Evolutionary conservation across 345 rosid species (phyloP).

Genomic region (Limnanthes douglasii): DNA sequence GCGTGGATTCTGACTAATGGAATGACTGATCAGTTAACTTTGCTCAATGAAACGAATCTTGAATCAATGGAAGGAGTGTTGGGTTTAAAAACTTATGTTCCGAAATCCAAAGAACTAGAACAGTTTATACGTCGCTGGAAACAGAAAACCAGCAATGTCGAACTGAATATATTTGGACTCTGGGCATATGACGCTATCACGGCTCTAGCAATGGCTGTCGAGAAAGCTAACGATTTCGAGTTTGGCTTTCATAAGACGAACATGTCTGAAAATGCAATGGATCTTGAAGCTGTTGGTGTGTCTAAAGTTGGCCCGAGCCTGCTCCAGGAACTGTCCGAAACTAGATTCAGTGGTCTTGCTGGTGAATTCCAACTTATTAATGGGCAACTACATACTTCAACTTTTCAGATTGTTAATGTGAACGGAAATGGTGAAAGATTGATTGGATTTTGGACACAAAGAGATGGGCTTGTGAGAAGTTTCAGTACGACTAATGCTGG

Average conservation of each 20-base stretch:
- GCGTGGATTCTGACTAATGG: slow-evolving; percentile 24
- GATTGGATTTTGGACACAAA: no score
- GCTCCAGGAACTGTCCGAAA: slow-evolving; percentile 8
- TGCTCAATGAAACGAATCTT: slow-evolving; percentile 6
- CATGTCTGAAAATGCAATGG: slow-evolving; percentile 5
- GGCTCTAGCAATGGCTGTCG: slow-evolving; percentile 24
- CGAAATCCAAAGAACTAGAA: slow-evolving; percentile 1
- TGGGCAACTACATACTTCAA: slow-evolving; percentile 11
- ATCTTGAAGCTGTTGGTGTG: no score
- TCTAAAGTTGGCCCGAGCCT: slow-evolving; percentile 15
- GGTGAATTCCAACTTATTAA: slow-evolving; percentile 14
- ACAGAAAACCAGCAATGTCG: slow-evolving; percentile 9
- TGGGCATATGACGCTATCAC: no score
- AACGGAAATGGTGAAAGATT: no score
- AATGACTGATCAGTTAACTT: slow-evolving; percentile 4
- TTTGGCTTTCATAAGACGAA: slow-evolving; percentile 4
- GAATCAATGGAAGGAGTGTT: slow-evolving; percentile 25
- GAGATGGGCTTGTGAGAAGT: no score
- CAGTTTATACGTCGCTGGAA: slow-evolving; percentile 14
- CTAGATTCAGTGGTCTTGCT: slow-evolving; percentile 12
- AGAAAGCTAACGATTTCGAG: slow-evolving; percentile 6
- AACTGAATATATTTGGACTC: slow-evolving; percentile 12
- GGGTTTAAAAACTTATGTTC: no score
- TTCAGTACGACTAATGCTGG: background rate
- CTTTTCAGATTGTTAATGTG: no score